phyloP scores from a whole-genome alignment of 192 early-diverging fungal genomes.

The Bifiguratus adelaidae region DNA sequence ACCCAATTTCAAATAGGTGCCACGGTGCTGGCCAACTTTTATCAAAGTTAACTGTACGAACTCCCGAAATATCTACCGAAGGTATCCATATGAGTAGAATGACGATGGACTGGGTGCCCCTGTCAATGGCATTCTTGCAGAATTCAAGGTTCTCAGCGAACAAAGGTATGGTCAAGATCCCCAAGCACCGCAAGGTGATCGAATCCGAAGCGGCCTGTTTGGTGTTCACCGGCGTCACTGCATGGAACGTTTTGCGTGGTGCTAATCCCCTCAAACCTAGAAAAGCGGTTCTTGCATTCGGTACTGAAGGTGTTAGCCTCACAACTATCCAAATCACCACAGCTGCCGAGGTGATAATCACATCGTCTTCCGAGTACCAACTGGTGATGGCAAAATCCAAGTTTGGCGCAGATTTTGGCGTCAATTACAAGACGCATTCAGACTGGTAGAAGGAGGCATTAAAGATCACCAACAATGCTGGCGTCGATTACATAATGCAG shows the following conservation, averaged over 20 bases:
- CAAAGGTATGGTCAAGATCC: slow-evolving; percentile 2
- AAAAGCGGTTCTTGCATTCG: slow-evolving; percentile 1
- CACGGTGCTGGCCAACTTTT: neutral
- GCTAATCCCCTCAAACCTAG: neutral
- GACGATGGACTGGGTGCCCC: neutral
- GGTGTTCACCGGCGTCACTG: slow-evolving; percentile 10
- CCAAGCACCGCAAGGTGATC: neutral
- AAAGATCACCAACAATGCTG: neutral
- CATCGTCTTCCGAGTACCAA: slow-evolving; percentile 5
- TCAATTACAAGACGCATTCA: slow-evolving; percentile 4
- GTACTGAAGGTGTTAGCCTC: slow-evolving; percentile 7
- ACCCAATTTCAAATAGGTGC: slow-evolving; percentile 1
- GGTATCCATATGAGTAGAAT: too few species aligned
- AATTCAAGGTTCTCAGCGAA: neutral
- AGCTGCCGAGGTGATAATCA: slow-evolving; percentile 6
- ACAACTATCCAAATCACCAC: slow-evolving; percentile 4
- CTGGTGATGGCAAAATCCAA: neutral
- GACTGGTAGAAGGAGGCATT: slow-evolving; percentile 8
- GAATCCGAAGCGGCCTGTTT: slow-evolving; percentile 4
- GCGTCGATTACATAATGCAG: slow-evolving; percentile 8
- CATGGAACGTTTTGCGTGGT: slow-evolving; percentile 7
- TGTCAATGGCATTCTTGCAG: slow-evolving; percentile 1
- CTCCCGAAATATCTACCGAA: neutral
- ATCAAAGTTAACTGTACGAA: slow-evolving; percentile 1
- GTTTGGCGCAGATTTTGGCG: neutral